phyloP scores from a whole-genome alignment of 306 rosid species.

The Sicyos baderoa region DNA sequence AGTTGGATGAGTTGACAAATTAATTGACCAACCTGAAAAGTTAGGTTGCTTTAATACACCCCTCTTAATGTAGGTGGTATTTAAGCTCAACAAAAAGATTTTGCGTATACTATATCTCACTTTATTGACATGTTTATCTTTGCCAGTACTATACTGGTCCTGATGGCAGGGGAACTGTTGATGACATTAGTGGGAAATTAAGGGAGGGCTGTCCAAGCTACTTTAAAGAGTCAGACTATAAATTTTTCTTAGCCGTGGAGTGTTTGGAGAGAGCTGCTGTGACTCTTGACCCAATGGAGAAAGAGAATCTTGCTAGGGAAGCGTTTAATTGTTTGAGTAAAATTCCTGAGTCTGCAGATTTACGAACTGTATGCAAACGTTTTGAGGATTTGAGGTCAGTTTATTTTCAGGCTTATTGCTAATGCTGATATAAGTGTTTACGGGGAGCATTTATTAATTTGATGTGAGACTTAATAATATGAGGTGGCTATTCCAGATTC shows the following conservation, averaged over 20 bases:
- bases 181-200: slow-evolving; percentile 80
- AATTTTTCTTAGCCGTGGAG: slow-evolving; percentile 92
- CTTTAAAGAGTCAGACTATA: slow-evolving; percentile 95
- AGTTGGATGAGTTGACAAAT: no score
- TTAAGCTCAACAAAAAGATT: neutral
- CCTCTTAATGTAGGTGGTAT: neutral
- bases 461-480: slow-evolving; percentile 23
- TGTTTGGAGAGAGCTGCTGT: slow-evolving; percentile 89
- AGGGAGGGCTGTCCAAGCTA: slow-evolving; percentile 98
- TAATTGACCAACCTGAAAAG: no score
- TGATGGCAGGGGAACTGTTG: slow-evolving; percentile 98
- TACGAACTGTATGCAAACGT: slow-evolving; percentile 84
- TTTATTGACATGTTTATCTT: slow-evolving; percentile 19
- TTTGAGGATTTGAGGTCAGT: slow-evolving; percentile 88
- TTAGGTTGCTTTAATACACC: no score
- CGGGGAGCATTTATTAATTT: slow-evolving; percentile 9
- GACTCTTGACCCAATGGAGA: slow-evolving; percentile 54
- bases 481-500: slow-evolving; percentile 49
- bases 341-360: slow-evolving; percentile 95
- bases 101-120: neutral
- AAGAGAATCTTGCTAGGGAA: slow-evolving; percentile 78
- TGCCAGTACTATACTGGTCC: slow-evolving; percentile 85
- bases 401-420: slow-evolving; percentile 19
- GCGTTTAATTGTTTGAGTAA: slow-evolving; percentile 73
- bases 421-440: neutral